Conservation (phyloP, 2,329 filamentous ascomycete species). For the Endoconidiophora polonica region DNA sequence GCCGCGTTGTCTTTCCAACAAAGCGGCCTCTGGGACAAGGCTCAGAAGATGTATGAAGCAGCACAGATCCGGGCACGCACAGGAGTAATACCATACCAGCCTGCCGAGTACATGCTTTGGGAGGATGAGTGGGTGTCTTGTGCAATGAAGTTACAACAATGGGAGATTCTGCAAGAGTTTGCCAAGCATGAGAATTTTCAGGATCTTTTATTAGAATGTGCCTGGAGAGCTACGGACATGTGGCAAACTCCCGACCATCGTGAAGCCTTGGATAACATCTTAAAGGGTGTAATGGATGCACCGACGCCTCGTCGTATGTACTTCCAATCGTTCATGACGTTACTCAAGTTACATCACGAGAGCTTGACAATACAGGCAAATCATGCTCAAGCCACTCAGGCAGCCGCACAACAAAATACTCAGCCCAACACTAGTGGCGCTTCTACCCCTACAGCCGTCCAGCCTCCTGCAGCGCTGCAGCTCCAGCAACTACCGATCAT, state of each 20-base stretch:
- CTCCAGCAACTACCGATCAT: conserved; percentile 9
- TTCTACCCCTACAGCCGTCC: background rate
- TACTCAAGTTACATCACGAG: conserved; percentile 64
- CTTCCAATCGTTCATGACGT: conserved; percentile 96
- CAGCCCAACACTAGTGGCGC: background rate
- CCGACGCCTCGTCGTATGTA: conserved; percentile 86
- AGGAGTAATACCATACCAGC: conserved; percentile 87
- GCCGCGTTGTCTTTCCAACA: conserved; percentile 95
- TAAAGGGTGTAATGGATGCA: conserved; percentile 95
- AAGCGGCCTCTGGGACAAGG: conserved; percentile 98
- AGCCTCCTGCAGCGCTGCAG: background rate
- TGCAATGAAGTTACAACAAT: conserved; percentile 95
- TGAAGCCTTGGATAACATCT: conserved; percentile 78
- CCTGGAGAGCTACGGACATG: conserved; percentile 88
- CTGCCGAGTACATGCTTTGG: conserved; percentile 97
- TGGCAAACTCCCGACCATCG: conserved; percentile 79
- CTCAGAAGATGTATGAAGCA: conserved; percentile 88
- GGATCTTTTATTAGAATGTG: conserved; percentile 84
- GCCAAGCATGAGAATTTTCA: conserved; percentile 98
- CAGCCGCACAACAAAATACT: conserved; percentile 3
- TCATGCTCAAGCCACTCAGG: conserved; percentile 56
- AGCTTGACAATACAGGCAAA: conserved; percentile 6
- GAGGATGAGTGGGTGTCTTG: conserved; percentile 98
- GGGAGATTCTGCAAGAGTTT: conserved; percentile 95
- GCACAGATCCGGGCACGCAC: conserved; percentile 95